These are phyloP conservation scores for Liquidambar formosana DNA, from an alignment of 164 flowering plant species.

Conservation along the genomic window DNA sequence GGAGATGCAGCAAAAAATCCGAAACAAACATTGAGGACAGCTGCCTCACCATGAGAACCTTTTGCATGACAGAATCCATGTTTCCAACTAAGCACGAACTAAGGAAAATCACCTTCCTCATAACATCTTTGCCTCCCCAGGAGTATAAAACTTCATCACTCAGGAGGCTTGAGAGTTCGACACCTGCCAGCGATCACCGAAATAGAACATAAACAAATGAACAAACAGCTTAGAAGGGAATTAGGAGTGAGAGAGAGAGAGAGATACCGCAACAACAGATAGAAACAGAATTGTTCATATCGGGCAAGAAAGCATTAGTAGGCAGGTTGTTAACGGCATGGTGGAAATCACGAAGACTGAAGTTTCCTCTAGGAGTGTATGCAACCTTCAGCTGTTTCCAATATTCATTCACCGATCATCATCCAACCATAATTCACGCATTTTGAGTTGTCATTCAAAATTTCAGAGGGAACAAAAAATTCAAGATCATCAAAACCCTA, in stretches of 20 bases:
- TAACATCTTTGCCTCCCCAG: slow-evolving; percentile 63
- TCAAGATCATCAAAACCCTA: too few species aligned
- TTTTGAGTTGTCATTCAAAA: background rate
- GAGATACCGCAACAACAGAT: slow-evolving; percentile 28
- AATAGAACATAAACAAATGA: background rate
- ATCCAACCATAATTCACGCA: slow-evolving; percentile 1
- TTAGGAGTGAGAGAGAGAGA: background rate
- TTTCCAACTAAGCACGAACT: slow-evolving; percentile 43
- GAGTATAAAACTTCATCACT: slow-evolving; percentile 53
- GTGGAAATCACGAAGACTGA: slow-evolving; percentile 79
- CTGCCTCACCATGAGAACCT: slow-evolving; percentile 54
- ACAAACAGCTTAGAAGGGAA: background rate
- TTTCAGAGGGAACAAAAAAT: background rate
- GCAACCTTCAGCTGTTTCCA: slow-evolving; percentile 62
- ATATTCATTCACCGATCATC: background rate
- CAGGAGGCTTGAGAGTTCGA: slow-evolving; percentile 45
- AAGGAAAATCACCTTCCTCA: slow-evolving; percentile 58
- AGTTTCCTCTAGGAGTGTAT: slow-evolving; percentile 60
- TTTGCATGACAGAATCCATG: slow-evolving; percentile 34
- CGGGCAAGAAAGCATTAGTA: slow-evolving; percentile 53
- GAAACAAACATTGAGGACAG: background rate
- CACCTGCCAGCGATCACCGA: slow-evolving; percentile 38
- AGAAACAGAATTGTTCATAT: slow-evolving; percentile 25
- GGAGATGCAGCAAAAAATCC: background rate
- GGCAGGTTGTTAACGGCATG: slow-evolving; percentile 76